A percentile compares a stretch with the other conserved stretches of the same genome.
phyloP scores from a whole-genome alignment of 2,329 filamentous ascomycete genomes.

The Aspergillus sojae region DNA sequence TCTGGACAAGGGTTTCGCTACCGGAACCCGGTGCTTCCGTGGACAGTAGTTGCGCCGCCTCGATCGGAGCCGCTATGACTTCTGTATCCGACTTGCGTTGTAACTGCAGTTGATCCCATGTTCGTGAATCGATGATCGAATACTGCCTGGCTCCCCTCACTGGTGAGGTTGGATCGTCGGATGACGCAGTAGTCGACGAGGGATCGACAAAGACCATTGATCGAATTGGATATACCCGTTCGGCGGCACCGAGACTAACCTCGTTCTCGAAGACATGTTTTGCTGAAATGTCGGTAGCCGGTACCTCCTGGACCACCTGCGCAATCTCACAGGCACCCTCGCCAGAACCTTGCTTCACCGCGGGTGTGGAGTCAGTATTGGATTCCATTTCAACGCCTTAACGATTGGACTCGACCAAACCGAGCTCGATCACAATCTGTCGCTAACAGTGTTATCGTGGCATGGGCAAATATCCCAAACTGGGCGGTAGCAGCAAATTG shows the following conservation, averaged over 20 bases:
- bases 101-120: slow-evolving; percentile 24
- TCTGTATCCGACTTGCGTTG: slow-evolving; percentile 3
- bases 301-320: neutral
- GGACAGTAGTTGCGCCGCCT: neutral
- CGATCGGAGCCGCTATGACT: neutral
- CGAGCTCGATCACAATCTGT: neutral
- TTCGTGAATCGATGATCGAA: slow-evolving; percentile 31
- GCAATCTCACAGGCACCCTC: neutral
- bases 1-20: slow-evolving; percentile 1
- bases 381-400: slow-evolving; percentile 3
- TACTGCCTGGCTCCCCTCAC: slow-evolving; percentile 28
- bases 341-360: neutral
- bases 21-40: neutral
- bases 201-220: slow-evolving; percentile 76
- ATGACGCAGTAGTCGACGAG: slow-evolving; percentile 39
- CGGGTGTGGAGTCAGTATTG: neutral
- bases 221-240: slow-evolving; percentile 79
- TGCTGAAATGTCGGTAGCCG: neutral
- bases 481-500: neutral
- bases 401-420: neutral
- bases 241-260: slow-evolving; percentile 34
- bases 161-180: slow-evolving; percentile 21
- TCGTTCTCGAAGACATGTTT: neutral
- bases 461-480: neutral
- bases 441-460: neutral